Conservation (phyloP, 805 yeast species). For the Ogataea chonburiensis region DNA sequence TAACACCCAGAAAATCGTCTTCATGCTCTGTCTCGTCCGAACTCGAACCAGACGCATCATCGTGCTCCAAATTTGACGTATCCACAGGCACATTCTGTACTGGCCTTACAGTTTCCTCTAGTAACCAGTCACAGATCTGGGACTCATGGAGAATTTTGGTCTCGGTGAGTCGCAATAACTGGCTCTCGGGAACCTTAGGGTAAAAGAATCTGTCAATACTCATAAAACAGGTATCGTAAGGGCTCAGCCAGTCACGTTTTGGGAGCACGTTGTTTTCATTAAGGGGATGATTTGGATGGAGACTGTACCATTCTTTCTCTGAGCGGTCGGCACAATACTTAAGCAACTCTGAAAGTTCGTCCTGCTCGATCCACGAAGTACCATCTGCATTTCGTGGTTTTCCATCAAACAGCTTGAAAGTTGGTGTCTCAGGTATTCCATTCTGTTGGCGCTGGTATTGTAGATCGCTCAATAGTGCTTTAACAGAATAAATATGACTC, state of each 20-base stretch:
- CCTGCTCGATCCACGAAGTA: slow-evolving; percentile 43
- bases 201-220: slow-evolving; percentile 17
- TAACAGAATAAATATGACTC: slow-evolving; percentile 45
- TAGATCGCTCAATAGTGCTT: slow-evolving; percentile 60
- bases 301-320: slow-evolving; percentile 21
- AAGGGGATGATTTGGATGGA: slow-evolving; percentile 11
- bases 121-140: slow-evolving; percentile 16
- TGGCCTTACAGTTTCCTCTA: slow-evolving; percentile 6
- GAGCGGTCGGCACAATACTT: slow-evolving; percentile 30
- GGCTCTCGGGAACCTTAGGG: slow-evolving; percentile 11
- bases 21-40: slow-evolving; percentile 23
- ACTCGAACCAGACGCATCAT: slow-evolving; percentile 5
- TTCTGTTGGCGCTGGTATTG: slow-evolving; percentile 45
- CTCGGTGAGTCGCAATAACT: slow-evolving; percentile 9
- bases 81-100: slow-evolving; percentile 1
- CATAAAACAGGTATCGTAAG: slow-evolving; percentile 35
- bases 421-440: slow-evolving; percentile 34
- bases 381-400: slow-evolving; percentile 24
- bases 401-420: slow-evolving; percentile 28
- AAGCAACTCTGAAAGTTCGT: slow-evolving; percentile 36
- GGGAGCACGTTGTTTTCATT: slow-evolving; percentile 23
- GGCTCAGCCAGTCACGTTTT: slow-evolving; percentile 23
- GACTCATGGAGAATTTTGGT: slow-evolving; percentile 7
- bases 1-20: slow-evolving; percentile 25
- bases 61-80: slow-evolving; percentile 8